Base-by-base conservation (phyloP, 1,139 yeast species). In the Diutina siamensis region DNA sequence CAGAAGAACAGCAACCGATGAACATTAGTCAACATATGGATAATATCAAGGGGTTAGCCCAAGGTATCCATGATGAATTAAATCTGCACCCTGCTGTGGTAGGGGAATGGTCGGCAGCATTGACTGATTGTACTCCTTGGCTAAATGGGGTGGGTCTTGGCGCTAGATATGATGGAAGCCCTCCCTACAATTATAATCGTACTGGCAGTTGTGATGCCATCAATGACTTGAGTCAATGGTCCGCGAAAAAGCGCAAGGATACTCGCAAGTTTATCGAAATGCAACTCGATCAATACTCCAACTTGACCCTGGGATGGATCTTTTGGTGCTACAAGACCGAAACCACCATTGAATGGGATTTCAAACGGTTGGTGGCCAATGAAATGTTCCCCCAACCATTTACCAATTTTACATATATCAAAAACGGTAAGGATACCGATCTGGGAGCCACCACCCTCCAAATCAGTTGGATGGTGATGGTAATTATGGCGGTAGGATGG, bases 41-140 rank as follows among this genome's bases (percentile, higher is more conserved):
- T 17, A 65, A 64, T 48, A 67, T 73, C 41, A 55, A 54, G 42
- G 59, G 62, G 47, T 72, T 62, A 50, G 70, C 72, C 3, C 51
- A 57, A 2, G 57, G 68, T 1, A 64, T 74, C 35, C 49, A 57
- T 9, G 75, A 70, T 45, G 55, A 61, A 42, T 5, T 34, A 7
- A 55, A 53, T 13, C 68, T 63, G 48, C 81, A 76, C 50, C 71
- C 74, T 46, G 72, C 74, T 1, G 59, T 79, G 3, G 72, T 76
- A 28, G 86, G 85, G 12, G 98, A 92, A 68, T 92, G 92, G 83
- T 74, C 94, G 28, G 97, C 94, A 18, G 97, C 97, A 1, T 70
- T 89, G 53, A 87, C 96, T 12, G 97, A 92, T 64, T 92, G 98
- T 69, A 80, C 94, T 20, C 72, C 72, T 50, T 85, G 95, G 95